A percentile compares a stretch with the other conserved stretches of the same genome.
These are phyloP conservation scores for Syncephalastrum racemosum DNA, from an alignment of 371 early-diverging fungal genomes.

Conservation along the genomic window DNA sequence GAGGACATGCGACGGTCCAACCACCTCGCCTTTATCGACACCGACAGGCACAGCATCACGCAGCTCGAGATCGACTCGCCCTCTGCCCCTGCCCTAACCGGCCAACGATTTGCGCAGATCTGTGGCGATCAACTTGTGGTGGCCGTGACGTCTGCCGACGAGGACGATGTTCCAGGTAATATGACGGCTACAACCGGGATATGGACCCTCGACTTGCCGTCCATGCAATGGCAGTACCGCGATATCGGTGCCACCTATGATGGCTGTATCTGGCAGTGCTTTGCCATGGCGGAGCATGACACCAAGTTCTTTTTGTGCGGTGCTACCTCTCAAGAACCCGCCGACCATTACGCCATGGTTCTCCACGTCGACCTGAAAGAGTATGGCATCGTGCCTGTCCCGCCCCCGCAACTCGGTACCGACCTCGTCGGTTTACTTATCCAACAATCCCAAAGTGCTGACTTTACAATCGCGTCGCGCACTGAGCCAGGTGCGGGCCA, in stretches of 20 bases:
- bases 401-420: conserved; percentile 50
- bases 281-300: conserved; percentile 61
- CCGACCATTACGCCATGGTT: conserved; percentile 60
- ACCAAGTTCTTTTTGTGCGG: conserved; percentile 62
- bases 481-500: conserved; percentile 31
- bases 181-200: conserved; percentile 43
- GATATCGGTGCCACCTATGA: conserved; percentile 54
- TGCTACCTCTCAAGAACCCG: conserved; percentile 51
- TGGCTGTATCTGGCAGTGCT: conserved; percentile 63
- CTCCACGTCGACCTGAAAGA: conserved; percentile 61
- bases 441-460: conserved; percentile 43
- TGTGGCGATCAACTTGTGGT: conserved; percentile 66
- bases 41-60: conserved; percentile 42
- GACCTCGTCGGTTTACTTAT: conserved; percentile 55
- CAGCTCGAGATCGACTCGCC: conserved; percentile 55
- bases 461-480: conserved; percentile 57
- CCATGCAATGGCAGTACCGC: conserved; percentile 65
- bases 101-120: conserved; percentile 68
- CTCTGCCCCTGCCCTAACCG: conserved; percentile 56
- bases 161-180: conserved; percentile 17
- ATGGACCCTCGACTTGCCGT: conserved; percentile 63
- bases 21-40: conserved; percentile 59
- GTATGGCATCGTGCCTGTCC: conserved; percentile 57
- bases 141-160: conserved; percentile 44
- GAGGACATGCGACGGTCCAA: conserved; percentile 66